Evolutionary conservation across 331 rosid species (phyloP).

Genomic region (Quercus phellos): DNA sequence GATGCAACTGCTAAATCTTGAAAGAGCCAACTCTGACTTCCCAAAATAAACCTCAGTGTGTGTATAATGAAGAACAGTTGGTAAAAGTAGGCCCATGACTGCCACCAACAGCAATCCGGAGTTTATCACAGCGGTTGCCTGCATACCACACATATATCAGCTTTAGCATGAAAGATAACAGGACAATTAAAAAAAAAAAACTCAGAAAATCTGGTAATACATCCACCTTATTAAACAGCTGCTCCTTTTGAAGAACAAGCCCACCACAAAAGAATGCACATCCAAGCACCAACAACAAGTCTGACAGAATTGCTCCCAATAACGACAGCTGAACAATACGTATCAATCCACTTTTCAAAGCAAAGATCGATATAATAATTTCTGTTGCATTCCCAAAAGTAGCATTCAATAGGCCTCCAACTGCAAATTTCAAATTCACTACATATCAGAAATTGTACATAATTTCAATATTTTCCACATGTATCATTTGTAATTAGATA

Average conservation of each 20-base stretch:
- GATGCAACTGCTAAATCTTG: constrained; percentile 89
- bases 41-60: constrained; percentile 62
- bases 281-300: constrained; percentile 90
- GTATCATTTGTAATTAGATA: too few relatives aligned
- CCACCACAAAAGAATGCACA: constrained; percentile 88
- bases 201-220: neutral
- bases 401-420: constrained; percentile 85
- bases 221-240: constrained; percentile 72
- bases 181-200: constrained; percentile 1
- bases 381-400: constrained; percentile 97
- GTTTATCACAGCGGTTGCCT: constrained; percentile 65
- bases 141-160: constrained; percentile 27
- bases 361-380: constrained; percentile 77
- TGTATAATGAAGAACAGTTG: constrained; percentile 74
- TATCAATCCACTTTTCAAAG: constrained; percentile 64
- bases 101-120: constrained; percentile 79
- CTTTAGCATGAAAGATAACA: constrained; percentile 3
- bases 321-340: constrained; percentile 81
- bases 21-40: constrained; percentile 74
- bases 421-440: constrained; percentile 42
- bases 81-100: constrained; percentile 74
- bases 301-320: constrained; percentile 75
- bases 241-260: constrained; percentile 54
- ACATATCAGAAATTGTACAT: neutral
- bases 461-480: too few relatives aligned